Base-by-base conservation (phyloP, 2,329 filamentous ascomycete species). In the Fusarium xylarioides region DNA sequence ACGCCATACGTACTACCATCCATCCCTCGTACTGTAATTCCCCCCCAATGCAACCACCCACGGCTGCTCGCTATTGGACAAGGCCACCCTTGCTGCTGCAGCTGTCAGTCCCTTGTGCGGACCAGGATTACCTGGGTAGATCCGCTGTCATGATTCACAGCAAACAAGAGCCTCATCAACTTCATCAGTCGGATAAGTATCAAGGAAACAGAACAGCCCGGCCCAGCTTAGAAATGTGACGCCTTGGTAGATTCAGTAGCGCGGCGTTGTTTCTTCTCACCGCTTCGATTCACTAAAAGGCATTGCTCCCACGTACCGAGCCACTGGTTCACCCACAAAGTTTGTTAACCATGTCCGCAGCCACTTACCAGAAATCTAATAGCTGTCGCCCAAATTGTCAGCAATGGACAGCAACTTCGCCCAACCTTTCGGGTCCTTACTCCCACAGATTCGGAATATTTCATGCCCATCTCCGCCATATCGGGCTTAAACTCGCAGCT, bases 111-210 rank as follows among this genome's bases (percentile, higher is more conserved):
- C 66, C 69, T 54, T 61, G 44, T 62, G 63, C 43, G 34, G 49
- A 49, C 49, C 55, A 68, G 56, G 60, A 55, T 73, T 73, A 43
- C 37, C 62, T 73, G 75, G 75, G 63, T 77, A 77, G 75, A 77
- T 77, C 75, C 75, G 75, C 70, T 76, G 72, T 68, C 75, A 75
- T 61, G 53, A 52, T 63, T 63, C 44, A 66, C 53, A 69, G 44
- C 30, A 52, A 54, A 50, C 44, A 57, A 72, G 74, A 77, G 74
- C 73, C 70, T 71, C 68, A 67, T 54, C 28, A 40, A 66, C 53
- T 37, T 69, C 75, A 63, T 54, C 21, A 50, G 12, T 30, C 37
- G 28, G 50, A 52, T 19, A 19, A 26, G 60, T 38, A 16, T 35
- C 11, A 14, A 10, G 30, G 23, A 35, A 57, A 21, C 46, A 47